phyloP scores from a whole-genome alignment of 192 early-diverging fungal species.

The Podila epigama region DNA sequence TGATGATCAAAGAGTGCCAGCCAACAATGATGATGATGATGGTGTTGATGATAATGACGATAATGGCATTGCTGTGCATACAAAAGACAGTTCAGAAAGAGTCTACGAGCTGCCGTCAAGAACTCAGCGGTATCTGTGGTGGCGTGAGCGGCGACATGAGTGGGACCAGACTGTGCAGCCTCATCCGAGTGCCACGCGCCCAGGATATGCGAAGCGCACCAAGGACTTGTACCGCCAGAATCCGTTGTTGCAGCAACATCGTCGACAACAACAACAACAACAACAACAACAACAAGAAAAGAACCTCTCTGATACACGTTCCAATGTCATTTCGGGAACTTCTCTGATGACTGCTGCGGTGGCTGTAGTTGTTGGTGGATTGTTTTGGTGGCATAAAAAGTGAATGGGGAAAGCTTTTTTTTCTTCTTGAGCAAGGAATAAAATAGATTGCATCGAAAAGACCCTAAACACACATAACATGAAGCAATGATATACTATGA shows the following conservation, averaged over 20 bases:
- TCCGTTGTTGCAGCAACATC: background rate
- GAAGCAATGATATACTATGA: too few relatives aligned
- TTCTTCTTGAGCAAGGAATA: too few relatives aligned
- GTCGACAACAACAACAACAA: background rate
- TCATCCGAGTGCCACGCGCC: background rate
- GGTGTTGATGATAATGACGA: too few relatives aligned
- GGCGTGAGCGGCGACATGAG: constrained; percentile 31
- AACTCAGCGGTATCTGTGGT: constrained; percentile 46
- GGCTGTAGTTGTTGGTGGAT: constrained; percentile 10
- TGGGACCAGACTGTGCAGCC: constrained; percentile 33
- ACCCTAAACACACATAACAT: too few relatives aligned
- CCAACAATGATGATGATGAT: background rate
- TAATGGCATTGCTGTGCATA: too few relatives aligned
- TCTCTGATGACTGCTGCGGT: background rate
- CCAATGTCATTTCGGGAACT: background rate
- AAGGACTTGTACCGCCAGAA: background rate
- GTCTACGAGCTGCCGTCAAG: constrained; percentile 28
- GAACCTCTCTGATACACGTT: background rate
- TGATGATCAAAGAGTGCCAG: background rate
- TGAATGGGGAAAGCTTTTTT: background rate
- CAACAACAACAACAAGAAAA: background rate
- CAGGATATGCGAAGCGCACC: background rate
- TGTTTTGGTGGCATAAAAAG: constrained; percentile 14
- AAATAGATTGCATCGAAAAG: too few relatives aligned
- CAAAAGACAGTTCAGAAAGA: too few relatives aligned